Evolutionary conservation across 2,329 filamentous ascomycete genomes (phyloP).

Genomic region (Penicillium sp.): DNA sequence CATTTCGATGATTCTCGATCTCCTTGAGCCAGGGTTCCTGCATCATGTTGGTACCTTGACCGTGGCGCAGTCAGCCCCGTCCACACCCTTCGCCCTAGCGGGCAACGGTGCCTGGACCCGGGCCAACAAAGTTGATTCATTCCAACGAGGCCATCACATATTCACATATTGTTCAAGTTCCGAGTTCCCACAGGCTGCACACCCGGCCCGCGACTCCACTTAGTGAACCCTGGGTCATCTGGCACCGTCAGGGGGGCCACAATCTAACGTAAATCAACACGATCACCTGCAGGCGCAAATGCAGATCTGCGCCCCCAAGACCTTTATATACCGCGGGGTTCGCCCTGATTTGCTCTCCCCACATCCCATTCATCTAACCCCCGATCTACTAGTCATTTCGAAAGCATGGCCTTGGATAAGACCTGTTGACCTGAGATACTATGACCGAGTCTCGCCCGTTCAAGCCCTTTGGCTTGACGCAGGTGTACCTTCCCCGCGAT

Average conservation of each 20-base stretch:
- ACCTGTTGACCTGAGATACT: constrained; percentile 1
- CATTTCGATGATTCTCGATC: no score
- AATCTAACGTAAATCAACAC: constrained; percentile 4
- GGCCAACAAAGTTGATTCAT: no score
- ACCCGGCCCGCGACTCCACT: background rate
- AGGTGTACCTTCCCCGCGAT: constrained; percentile 43
- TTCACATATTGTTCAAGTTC: background rate
- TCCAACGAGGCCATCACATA: background rate
- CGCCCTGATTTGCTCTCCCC: constrained; percentile 3
- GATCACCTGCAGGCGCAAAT: background rate
- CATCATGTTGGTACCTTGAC: background rate
- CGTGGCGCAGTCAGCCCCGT: background rate
- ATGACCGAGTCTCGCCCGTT: constrained; percentile 33
- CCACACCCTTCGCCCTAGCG: no score
- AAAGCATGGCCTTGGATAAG: constrained; percentile 11
- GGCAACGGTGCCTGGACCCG: no score
- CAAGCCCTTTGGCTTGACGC: constrained; percentile 47
- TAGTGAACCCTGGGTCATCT: background rate
- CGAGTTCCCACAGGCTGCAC: background rate
- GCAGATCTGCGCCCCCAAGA: background rate
- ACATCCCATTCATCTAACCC: background rate
- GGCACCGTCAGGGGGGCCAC: background rate
- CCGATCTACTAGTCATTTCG: background rate
- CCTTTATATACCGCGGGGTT: constrained; percentile 13
- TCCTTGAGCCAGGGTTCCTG: background rate